A percentile compares a stretch with the other conserved stretches of the same genome.
Conservation (phyloP, 306 rosid genomes). For the Urtica urens region DNA sequence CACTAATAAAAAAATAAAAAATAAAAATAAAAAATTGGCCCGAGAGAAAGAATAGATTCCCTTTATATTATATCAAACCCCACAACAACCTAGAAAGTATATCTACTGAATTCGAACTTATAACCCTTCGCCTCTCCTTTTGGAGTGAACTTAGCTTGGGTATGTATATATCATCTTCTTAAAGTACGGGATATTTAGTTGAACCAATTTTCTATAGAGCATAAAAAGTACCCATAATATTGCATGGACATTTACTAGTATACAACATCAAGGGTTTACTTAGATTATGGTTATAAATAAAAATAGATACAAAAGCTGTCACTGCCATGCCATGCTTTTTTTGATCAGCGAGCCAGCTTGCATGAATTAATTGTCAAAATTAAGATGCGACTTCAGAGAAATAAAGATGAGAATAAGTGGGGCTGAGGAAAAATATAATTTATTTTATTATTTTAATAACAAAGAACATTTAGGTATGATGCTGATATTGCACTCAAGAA, state of each 20-base stretch:
- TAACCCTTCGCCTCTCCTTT: not conserved
- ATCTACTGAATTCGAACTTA: not conserved
- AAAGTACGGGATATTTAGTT: slow-evolving; percentile 14
- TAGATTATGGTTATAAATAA: slow-evolving; percentile 12
- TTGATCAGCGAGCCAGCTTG: slow-evolving; percentile 23
- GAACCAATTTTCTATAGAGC: not conserved
- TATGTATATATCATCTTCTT: slow-evolving; percentile 7
- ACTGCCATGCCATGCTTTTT: slow-evolving; percentile 56
- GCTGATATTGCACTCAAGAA: slow-evolving; percentile 2
- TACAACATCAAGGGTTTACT: slow-evolving; percentile 16
- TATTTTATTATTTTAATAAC: not conserved
- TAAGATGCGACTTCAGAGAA: not conserved
- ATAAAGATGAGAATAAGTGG: slow-evolving; percentile 1
- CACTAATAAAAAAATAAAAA: slow-evolving; percentile 6
- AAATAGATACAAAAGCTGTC: slow-evolving; percentile 55
- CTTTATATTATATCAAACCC: slow-evolving; percentile 17
- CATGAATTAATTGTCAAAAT: slow-evolving; percentile 8
- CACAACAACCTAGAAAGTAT: slow-evolving; percentile 12
- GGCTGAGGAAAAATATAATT: not conserved
- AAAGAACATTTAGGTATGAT: not conserved
- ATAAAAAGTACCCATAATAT: no score
- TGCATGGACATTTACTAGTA: not conserved
- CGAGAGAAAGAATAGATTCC: slow-evolving; percentile 20
- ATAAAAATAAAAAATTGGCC: slow-evolving; percentile 20
- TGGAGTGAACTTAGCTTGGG: not conserved